Conservation (phyloP, 371 early-diverging fungal genomes). For the Mucor racemosus region DNA sequence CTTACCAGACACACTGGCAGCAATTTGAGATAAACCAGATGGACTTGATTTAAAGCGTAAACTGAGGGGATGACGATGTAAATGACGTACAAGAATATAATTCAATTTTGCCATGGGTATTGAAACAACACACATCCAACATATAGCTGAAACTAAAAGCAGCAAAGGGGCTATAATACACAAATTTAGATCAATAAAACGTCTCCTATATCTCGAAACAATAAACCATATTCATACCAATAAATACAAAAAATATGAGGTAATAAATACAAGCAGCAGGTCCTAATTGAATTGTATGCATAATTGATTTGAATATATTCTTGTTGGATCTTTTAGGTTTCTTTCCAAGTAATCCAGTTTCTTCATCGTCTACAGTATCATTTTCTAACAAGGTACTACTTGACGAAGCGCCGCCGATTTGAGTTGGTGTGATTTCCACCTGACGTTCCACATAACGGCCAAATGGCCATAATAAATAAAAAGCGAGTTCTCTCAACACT, state of each 20-base stretch:
- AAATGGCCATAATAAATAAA: conserved; percentile 93
- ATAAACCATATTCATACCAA: background rate
- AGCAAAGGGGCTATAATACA: conserved; percentile 72
- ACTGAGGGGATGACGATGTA: conserved; percentile 79
- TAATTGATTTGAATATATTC: conserved; percentile 4
- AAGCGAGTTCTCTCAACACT: conserved; percentile 64
- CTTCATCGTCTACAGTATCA: conserved; percentile 30
- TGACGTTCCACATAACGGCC: conserved; percentile 83
- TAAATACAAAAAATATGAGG: conserved; percentile 39
- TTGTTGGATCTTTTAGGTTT: conserved; percentile 6
- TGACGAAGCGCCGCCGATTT: conserved; percentile 7
- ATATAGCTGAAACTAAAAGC: conserved; percentile 70
- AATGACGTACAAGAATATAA: conserved; percentile 73
- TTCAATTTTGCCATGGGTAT: conserved; percentile 95
- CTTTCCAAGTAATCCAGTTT: conserved; percentile 28
- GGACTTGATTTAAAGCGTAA: conserved; percentile 69
- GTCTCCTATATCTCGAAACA: background rate
- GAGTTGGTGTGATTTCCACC: conserved; percentile 31
- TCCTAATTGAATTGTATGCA: conserved; percentile 38
- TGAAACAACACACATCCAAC: conserved; percentile 87
- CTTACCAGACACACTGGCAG: conserved; percentile 17
- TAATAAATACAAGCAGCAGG: conserved; percentile 58
- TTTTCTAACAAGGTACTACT: conserved; percentile 3
- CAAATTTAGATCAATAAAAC: background rate
- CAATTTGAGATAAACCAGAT: conserved; percentile 31